Evolutionary conservation across 768 basidiomycete species (phyloP).

Genomic region (Termitomyces sp.): DNA sequence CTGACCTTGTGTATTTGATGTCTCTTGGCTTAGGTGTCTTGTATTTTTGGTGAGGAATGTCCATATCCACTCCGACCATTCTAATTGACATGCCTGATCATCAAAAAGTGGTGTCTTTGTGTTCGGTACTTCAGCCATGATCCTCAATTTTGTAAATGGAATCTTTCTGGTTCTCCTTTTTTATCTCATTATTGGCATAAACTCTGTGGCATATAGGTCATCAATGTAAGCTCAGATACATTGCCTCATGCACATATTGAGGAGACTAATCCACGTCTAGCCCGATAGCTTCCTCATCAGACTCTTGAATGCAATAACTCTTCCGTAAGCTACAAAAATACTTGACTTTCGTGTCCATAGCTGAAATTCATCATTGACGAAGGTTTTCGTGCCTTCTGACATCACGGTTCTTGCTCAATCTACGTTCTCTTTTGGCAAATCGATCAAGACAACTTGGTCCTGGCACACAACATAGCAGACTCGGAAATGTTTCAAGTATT

Average conservation of each 20-base stretch:
- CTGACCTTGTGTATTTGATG: neutral
- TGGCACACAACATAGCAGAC: neutral
- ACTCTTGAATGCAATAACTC: slow-evolving; percentile 9
- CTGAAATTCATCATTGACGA: neutral
- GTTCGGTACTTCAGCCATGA: slow-evolving; percentile 1
- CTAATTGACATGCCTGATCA: neutral
- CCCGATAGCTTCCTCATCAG: slow-evolving; percentile 1
- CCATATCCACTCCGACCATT: neutral
- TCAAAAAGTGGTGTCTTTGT: neutral
- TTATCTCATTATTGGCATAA: no score
- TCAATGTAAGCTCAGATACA: neutral
- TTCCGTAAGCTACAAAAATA: slow-evolving; percentile 4
- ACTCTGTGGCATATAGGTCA: neutral
- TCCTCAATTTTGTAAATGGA: slow-evolving; percentile 1
- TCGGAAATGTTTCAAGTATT: slow-evolving; percentile 1
- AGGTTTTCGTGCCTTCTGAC: slow-evolving; percentile 15
- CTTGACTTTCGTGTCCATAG: neutral
- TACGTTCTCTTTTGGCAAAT: slow-evolving; percentile 1
- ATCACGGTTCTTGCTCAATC: slow-evolving; percentile 11
- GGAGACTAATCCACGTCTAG: neutral
- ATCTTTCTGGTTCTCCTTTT: neutral
- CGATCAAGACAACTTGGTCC: neutral
- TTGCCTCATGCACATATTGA: neutral
- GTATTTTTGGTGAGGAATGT: slow-evolving; percentile 10
- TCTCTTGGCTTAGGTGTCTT: slow-evolving; percentile 4